Evolutionary conservation across 768 basidiomycete species (phyloP).

Genomic region (Termitomyces sp.): DNA sequence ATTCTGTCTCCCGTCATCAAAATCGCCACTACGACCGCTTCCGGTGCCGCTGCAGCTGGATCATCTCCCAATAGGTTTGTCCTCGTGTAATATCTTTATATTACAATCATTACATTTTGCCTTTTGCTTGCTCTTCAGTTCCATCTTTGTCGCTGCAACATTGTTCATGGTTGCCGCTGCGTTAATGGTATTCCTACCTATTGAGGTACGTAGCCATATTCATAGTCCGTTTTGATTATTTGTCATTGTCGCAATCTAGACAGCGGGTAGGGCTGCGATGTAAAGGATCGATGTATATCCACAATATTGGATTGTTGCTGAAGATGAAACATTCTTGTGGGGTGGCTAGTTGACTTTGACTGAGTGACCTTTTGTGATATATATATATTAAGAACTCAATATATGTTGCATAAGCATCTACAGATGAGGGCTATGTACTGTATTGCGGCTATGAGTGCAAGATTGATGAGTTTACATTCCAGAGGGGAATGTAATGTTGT

Average conservation of each 20-base stretch:
- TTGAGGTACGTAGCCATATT: background rate
- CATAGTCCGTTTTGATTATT: background rate
- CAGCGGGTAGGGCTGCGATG: slow-evolving; percentile 7
- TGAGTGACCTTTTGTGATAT: too few relatives aligned
- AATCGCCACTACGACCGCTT: slow-evolving; percentile 26
- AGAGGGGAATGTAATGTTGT: too few relatives aligned
- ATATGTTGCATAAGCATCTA: too few relatives aligned
- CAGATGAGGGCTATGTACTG: too few relatives aligned
- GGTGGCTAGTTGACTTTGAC: too few relatives aligned
- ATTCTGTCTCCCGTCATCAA: slow-evolving; percentile 44
- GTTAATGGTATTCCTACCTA: slow-evolving; percentile 34
- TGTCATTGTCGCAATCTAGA: background rate
- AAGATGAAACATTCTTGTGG: too few relatives aligned
- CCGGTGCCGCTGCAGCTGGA: slow-evolving; percentile 1
- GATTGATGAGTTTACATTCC: too few relatives aligned
- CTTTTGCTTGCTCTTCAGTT: slow-evolving; percentile 18
- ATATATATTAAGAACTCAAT: too few relatives aligned
- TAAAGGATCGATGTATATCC: background rate
- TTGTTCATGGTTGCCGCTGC: slow-evolving; percentile 36
- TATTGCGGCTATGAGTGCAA: too few relatives aligned
- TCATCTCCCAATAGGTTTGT: slow-evolving; percentile 37
- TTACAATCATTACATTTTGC: background rate
- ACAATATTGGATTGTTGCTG: background rate
- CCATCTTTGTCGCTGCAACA: slow-evolving; percentile 43
- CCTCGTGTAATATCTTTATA: slow-evolving; percentile 12